phyloP scores from a whole-genome alignment of 2,329 filamentous ascomycete genomes.

The Coleophoma eucalyptorum region DNA sequence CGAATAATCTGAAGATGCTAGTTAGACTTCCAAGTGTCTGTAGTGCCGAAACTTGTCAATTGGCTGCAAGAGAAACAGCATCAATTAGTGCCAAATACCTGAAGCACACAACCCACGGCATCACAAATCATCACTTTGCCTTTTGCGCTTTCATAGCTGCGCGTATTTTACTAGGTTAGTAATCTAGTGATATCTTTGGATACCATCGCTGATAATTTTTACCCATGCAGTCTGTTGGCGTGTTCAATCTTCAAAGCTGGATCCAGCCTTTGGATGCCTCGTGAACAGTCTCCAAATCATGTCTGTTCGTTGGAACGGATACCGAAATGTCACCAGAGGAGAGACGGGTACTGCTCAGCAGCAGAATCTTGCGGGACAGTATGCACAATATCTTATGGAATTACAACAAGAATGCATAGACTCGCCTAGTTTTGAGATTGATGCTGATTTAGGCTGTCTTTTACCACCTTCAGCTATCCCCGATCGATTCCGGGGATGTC shows the following conservation, averaged over 20 bases:
- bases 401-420: too few relatives aligned
- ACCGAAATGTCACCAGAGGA: too few relatives aligned
- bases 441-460: too few relatives aligned
- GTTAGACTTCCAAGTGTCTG: constrained; percentile 37
- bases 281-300: too few relatives aligned
- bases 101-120: constrained; percentile 27
- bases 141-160: constrained; percentile 44
- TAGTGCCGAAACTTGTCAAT: constrained; percentile 44
- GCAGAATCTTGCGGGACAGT: too few relatives aligned
- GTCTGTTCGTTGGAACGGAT: too few relatives aligned
- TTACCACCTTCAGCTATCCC: too few relatives aligned
- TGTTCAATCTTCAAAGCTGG: neutral
- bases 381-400: too few relatives aligned
- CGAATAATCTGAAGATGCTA: constrained; percentile 23
- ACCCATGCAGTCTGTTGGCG: constrained; percentile 11
- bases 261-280: too few relatives aligned
- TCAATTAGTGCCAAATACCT: constrained; percentile 43
- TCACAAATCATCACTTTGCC: constrained; percentile 34
- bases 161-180: constrained; percentile 32
- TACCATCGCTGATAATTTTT: neutral
- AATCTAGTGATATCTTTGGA: neutral
- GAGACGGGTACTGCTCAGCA: too few relatives aligned
- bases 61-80: constrained; percentile 40
- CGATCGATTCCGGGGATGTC: too few relatives aligned
- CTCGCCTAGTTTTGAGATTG: too few relatives aligned